phyloP scores from a whole-genome alignment of 2,329 filamentous ascomycete genomes.

The Penicillium sp. region DNA sequence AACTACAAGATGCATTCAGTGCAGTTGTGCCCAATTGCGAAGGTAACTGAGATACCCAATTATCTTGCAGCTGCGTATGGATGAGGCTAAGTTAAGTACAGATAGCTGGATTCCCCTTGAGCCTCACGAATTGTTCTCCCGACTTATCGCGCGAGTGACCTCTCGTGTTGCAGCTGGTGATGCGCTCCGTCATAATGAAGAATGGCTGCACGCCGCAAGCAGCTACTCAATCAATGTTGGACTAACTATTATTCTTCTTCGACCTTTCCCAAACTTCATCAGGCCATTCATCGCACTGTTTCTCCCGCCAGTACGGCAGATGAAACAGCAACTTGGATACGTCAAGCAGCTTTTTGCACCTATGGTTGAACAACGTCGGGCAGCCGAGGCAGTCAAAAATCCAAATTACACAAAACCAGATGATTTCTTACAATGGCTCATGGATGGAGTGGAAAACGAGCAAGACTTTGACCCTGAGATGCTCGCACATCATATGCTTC shows the following conservation, averaged over 20 bases:
- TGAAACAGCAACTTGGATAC: conserved; percentile 34
- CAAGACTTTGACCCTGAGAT: conserved; percentile 25
- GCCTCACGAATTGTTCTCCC: conserved; percentile 32
- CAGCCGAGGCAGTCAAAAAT: conserved; percentile 20
- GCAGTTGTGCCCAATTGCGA: conserved; percentile 29
- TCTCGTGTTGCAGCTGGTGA: conserved; percentile 47
- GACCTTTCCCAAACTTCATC: conserved; percentile 38
- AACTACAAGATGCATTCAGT: conserved; percentile 30
- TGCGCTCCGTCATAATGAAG: conserved; percentile 39
- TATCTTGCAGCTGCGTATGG: neutral
- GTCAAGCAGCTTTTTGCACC: conserved; percentile 40
- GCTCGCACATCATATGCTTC: conserved; percentile 31
- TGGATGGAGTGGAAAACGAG: conserved; percentile 30
- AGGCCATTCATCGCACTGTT: conserved; percentile 40
- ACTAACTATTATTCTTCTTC: conserved; percentile 35
- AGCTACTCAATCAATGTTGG: conserved; percentile 43
- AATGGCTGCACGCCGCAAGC: conserved; percentile 42
- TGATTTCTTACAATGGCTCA: conserved; percentile 40
- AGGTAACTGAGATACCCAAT: conserved; percentile 13
- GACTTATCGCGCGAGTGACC: conserved; percentile 44
- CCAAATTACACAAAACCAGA: conserved; percentile 28
- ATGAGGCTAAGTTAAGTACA: conserved; percentile 4
- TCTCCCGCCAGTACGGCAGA: conserved; percentile 38
- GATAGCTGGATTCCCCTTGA: conserved; percentile 30
- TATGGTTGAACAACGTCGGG: conserved; percentile 36